phyloP scores from a whole-genome alignment of 129 eudicot species.

The Artemisia argyi region DNA sequence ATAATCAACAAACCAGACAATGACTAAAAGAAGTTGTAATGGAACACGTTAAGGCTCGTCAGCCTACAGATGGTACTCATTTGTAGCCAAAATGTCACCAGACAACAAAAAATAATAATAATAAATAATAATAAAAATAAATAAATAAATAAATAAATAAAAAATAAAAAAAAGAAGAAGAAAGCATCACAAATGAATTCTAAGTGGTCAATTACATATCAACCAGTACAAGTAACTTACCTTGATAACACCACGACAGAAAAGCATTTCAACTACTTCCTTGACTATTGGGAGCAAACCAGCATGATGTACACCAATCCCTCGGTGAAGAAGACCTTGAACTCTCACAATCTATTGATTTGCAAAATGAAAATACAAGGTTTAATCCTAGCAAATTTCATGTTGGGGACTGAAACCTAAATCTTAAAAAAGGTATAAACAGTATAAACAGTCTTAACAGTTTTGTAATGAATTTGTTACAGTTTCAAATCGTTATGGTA shows the following conservation, averaged over 20 bases:
- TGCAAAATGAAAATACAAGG: constrained; percentile 11
- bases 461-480: background rate
- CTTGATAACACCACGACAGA: constrained; percentile 97
- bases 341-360: constrained; percentile 76
- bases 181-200: too few species aligned
- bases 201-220: background rate
- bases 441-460: background rate
- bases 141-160: too few species aligned
- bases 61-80: too few species aligned
- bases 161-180: too few species aligned
- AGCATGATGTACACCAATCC: constrained; percentile 99
- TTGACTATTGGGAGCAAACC: constrained; percentile 97
- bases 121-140: too few species aligned
- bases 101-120: too few species aligned
- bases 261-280: constrained; percentile 99
- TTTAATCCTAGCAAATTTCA: constrained; percentile 13
- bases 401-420: background rate
- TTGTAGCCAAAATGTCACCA: too few species aligned
- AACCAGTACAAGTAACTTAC: constrained; percentile 31
- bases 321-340: constrained; percentile 88
- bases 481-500: background rate
- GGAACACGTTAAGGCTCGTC: background rate
- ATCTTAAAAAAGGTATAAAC: background rate
- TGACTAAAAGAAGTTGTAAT: constrained; percentile 3
- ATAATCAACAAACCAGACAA: background rate